phyloP scores from a whole-genome alignment of 345 rosid species.

The Populus nigra region DNA sequence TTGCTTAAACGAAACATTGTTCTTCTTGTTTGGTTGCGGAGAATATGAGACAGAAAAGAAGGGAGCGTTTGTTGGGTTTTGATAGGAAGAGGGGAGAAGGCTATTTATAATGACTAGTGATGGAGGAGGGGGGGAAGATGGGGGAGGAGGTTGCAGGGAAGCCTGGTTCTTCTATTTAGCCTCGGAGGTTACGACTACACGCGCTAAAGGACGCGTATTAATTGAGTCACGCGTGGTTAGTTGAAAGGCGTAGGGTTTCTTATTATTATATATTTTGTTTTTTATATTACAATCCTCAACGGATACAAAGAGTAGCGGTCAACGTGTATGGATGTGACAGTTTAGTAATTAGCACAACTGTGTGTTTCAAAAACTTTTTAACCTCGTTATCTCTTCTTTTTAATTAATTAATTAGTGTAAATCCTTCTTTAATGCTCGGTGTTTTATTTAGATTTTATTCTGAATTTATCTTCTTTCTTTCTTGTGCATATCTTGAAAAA shows the following conservation, averaged over 20 bases:
- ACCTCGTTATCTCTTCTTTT: too few relatives aligned
- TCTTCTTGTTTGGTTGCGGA: neutral
- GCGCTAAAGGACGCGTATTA: slow-evolving; percentile 9
- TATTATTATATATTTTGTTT: neutral
- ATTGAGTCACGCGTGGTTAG: neutral
- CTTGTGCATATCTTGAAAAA: too few relatives aligned
- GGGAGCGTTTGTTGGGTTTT: neutral
- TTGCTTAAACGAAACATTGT: slow-evolving; percentile 59
- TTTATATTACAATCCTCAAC: neutral
- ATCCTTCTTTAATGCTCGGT: too few relatives aligned
- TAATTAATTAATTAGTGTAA: too few relatives aligned
- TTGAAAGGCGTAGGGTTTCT: neutral
- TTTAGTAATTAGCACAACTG: too few relatives aligned
- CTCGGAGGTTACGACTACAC: neutral
- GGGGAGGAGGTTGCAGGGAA: neutral
- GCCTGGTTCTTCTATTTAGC: neutral
- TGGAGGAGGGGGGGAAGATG: neutral
- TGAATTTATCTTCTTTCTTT: too few relatives aligned
- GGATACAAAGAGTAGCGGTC: slow-evolving; percentile 6
- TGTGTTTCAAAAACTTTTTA: too few relatives aligned
- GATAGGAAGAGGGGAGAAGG: neutral
- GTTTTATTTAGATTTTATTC: too few relatives aligned
- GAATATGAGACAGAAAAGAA: neutral
- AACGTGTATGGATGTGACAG: neutral
- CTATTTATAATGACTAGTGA: neutral